Conservation (phyloP, 805 yeast genomes). For the Starmerella floricola region DNA sequence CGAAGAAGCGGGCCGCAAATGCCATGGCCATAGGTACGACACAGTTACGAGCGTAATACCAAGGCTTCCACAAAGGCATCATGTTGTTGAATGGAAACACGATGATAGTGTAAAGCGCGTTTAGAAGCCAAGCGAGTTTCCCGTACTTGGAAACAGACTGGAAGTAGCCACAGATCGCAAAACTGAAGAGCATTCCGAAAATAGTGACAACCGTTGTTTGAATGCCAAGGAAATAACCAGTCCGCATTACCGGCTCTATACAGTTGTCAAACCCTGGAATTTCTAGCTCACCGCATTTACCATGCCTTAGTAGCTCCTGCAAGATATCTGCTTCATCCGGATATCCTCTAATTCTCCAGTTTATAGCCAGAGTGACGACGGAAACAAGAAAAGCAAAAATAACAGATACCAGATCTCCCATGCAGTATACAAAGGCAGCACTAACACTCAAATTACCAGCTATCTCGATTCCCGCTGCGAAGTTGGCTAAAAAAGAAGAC, state of each 20-base stretch:
- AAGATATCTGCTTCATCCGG: conserved; percentile 14
- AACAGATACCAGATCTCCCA: conserved; percentile 14
- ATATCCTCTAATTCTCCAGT: conserved; percentile 21
- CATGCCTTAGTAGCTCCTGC: conserved; percentile 13
- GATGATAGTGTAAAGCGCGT: conserved; percentile 21
- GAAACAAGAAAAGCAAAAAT: conserved; percentile 18
- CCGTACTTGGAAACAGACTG: conserved; percentile 17
- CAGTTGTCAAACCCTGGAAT: conserved; percentile 15
- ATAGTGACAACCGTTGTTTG: conserved; percentile 21
- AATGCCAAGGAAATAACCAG: conserved; percentile 21
- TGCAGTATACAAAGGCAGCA: conserved; percentile 15
- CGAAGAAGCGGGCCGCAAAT: conserved; percentile 20
- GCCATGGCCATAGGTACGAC: conserved; percentile 24
- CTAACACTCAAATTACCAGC: conserved; percentile 24
- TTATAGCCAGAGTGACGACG: conserved; percentile 23
- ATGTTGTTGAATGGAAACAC: conserved; percentile 18
- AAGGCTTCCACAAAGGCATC: conserved; percentile 24
- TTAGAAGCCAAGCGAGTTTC: conserved; percentile 22
- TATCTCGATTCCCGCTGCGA: conserved; percentile 22
- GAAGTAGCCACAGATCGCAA: conserved; percentile 17
- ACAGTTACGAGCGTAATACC: conserved; percentile 17
- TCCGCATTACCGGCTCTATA: conserved; percentile 14
- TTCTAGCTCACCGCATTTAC: conserved; percentile 19
- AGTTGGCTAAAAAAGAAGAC: conserved; percentile 22
- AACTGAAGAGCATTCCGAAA: conserved; percentile 21